Evolutionary conservation across 106 monocot species (phyloP), one percentile per base, ranked within the genome.

Genomic region (Platanthera guangdongensis): DNA sequence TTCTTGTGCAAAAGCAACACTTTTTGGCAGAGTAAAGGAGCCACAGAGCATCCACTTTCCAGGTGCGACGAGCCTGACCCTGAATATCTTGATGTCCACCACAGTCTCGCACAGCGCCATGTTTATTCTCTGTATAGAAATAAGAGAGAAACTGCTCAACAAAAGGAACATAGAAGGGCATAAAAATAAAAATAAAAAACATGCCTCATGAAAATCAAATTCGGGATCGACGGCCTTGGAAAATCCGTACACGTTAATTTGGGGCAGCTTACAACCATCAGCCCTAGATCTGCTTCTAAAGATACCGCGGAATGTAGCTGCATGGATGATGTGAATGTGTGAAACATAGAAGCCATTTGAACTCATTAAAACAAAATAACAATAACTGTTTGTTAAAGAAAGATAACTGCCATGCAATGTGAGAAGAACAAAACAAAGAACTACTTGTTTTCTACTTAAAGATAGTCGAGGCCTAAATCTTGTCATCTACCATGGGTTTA

Each of bases 41-140:
- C 81, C 94, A 83, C 97, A 99, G 3, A 99, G 86, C 94, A 99
- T 99, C 97, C 97, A 99, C 81, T 99, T 94, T 74, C 91, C 94
- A 74, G 94, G 97, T 14, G 92, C 97, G 75, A 94, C 94, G 8
- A 99, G 91, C n/a, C 97, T 91, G 5, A 99, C 97, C 71, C 88
- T 86, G 50, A 88, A 85, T 67, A 88, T 84, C 22, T 90, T 89
- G n/a, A 94, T 55, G 12, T 92, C 86, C 16, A 46, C 21, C 9
- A 84, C 59, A 4, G 80, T 79, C 49, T 89, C 92, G n/a, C 84
- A 80, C 9, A 99, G 72, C 5, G 80, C 84, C 80, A 92, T 57
- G 80, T 90, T 92, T 75, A 99, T 92, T 68, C 94, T 81, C 93
- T 95, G 90, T 74, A 82, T 8, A 39, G 39, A 39, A 39, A 39